Evolutionary conservation across 768 basidiomycete species (phyloP).

Genomic region (Termitomyces sp.): DNA sequence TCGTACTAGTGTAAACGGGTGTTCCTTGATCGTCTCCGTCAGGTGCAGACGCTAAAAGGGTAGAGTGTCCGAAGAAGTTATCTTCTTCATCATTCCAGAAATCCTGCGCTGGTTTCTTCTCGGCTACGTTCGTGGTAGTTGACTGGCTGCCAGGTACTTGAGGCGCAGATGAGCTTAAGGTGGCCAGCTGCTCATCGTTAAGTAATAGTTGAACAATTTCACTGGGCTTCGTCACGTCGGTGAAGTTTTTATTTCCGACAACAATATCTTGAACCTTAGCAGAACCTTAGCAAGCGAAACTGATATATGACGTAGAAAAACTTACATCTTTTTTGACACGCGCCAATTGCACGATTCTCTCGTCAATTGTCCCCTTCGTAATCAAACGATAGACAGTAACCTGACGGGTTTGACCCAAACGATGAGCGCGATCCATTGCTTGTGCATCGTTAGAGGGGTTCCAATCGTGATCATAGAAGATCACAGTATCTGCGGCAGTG

Average conservation of each 20-base stretch:
- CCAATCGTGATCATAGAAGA: slow-evolving; percentile 96
- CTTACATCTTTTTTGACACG: slow-evolving; percentile 93
- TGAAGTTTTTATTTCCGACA: slow-evolving; percentile 94
- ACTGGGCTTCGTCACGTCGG: slow-evolving; percentile 89
- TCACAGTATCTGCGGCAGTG: slow-evolving; percentile 92
- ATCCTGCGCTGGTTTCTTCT: slow-evolving; percentile 45
- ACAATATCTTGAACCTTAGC: slow-evolving; percentile 97
- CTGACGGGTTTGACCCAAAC: slow-evolving; percentile 93
- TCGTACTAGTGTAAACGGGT: slow-evolving; percentile 20
- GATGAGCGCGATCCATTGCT: slow-evolving; percentile 97
- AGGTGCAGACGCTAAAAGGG: slow-evolving; percentile 16
- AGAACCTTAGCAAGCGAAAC: slow-evolving; percentile 1
- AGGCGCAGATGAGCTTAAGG: slow-evolving; percentile 42
- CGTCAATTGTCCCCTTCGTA: slow-evolving; percentile 91
- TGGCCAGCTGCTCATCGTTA: slow-evolving; percentile 89
- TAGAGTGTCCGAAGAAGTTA: slow-evolving; percentile 72
- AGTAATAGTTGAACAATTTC: slow-evolving; percentile 94
- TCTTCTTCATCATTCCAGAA: slow-evolving; percentile 86
- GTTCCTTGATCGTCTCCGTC: slow-evolving; percentile 31
- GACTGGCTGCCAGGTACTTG: slow-evolving; percentile 25
- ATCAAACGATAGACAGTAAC: slow-evolving; percentile 95
- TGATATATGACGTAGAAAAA: slow-evolving; percentile 16
- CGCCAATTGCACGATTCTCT: slow-evolving; percentile 94
- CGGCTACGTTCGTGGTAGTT: slow-evolving; percentile 24
- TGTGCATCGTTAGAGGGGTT: slow-evolving; percentile 98